Conservation (phyloP, 2,329 filamentous ascomycete species). For the Penicillium sp. region DNA sequence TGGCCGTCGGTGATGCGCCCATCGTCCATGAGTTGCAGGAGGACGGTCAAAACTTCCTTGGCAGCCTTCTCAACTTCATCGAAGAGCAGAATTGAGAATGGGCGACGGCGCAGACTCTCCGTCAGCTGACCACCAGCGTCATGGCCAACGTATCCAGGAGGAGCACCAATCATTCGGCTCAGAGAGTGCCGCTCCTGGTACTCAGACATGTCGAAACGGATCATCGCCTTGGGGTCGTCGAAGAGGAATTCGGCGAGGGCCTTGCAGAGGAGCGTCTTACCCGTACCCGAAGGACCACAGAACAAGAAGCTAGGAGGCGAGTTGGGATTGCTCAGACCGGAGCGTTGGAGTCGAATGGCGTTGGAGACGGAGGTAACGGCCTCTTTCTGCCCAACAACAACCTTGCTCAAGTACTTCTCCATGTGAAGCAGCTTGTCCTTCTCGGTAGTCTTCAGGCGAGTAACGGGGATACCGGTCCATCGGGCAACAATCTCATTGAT, state of each 20-base stretch:
- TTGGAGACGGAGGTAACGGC: constrained; percentile 92
- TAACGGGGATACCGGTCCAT: constrained; percentile 98
- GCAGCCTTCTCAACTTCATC: constrained; percentile 99
- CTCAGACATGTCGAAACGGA: constrained; percentile 99
- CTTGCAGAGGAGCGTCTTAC: constrained; percentile 96
- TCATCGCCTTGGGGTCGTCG: constrained; percentile 96
- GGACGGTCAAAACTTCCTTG: constrained; percentile 93
- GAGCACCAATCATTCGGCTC: constrained; percentile 96
- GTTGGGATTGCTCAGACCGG: constrained; percentile 92
- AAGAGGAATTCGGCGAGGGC: constrained; percentile 97
- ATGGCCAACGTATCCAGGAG: constrained; percentile 95
- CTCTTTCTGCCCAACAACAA: constrained; percentile 93
- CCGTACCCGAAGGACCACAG: constrained; percentile 96
- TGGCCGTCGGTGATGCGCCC: constrained; percentile 98
- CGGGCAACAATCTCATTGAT: constrained; percentile 98
- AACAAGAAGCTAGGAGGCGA: constrained; percentile 98
- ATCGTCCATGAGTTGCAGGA: constrained; percentile 99
- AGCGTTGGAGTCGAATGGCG: constrained; percentile 91
- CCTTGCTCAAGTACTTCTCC: constrained; percentile 80
- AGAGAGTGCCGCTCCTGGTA: constrained; percentile 97
- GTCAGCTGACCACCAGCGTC: constrained; percentile 95
- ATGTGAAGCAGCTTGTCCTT: constrained; percentile 99
- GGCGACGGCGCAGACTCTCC: constrained; percentile 87
- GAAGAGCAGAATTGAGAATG: constrained; percentile 96
- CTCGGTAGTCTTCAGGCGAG: constrained; percentile 87